Conservation (phyloP, 192 early-diverging fungal species). For the Paraglomus brasilianum region DNA sequence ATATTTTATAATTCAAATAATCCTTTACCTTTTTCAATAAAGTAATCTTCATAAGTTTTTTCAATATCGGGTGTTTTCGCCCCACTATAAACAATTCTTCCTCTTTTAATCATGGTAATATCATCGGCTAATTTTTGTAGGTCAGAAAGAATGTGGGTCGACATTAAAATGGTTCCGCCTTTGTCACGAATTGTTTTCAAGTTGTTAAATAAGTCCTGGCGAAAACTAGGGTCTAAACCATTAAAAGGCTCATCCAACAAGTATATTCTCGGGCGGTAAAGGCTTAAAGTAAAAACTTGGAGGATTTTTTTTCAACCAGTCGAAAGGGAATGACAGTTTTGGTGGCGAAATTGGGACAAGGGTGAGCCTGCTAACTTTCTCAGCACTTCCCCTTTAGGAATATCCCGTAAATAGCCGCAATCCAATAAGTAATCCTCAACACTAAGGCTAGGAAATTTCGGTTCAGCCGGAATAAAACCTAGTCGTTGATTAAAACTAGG, state of each 20-base stretch:
- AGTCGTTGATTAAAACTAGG: slow-evolving; percentile 12
- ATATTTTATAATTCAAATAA: slow-evolving; percentile 19
- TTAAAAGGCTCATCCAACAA: slow-evolving; percentile 15
- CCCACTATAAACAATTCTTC: slow-evolving; percentile 14
- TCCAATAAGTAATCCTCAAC: slow-evolving; percentile 1
- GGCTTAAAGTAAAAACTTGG: slow-evolving; percentile 16
- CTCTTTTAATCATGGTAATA: slow-evolving; percentile 21
- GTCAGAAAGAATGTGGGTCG: slow-evolving; percentile 13
- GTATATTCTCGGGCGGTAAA: slow-evolving; percentile 15
- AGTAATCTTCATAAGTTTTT: slow-evolving; percentile 22
- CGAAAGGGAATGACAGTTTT: slow-evolving; percentile 22
- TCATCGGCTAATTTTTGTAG: slow-evolving; percentile 18
- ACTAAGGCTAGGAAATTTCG: slow-evolving; percentile 1
- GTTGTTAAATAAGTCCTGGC: slow-evolving; percentile 15
- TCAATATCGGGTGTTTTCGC: slow-evolving; percentile 12
- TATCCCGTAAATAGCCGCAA: slow-evolving; percentile 14
- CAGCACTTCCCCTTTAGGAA: neutral
- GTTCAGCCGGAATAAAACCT: slow-evolving; percentile 19
- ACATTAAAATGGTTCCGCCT: slow-evolving; percentile 19
- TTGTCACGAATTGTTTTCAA: slow-evolving; percentile 3
- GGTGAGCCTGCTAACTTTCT: neutral
- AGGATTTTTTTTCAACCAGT: slow-evolving; percentile 22
- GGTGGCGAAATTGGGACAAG: slow-evolving; percentile 11
- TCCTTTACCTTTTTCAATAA: slow-evolving; percentile 12
- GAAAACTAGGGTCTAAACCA: slow-evolving; percentile 17